Evolutionary conservation across 805 yeast genomes (phyloP).

Genomic region (Blastobotrys muscicola): DNA sequence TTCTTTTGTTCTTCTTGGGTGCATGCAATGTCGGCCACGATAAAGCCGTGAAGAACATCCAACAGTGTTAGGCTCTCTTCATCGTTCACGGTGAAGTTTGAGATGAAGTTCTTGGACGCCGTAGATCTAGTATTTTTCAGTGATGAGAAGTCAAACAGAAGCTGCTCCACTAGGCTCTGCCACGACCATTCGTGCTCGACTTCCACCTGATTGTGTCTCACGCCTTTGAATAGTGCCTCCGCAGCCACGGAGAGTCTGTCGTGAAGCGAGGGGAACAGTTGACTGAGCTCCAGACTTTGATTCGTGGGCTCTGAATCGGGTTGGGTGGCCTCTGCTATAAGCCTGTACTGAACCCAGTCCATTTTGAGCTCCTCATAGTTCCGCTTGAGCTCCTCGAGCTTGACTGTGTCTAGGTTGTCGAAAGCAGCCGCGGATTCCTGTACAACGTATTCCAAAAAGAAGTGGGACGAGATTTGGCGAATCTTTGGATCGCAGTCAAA

Average conservation of each 20-base stretch:
- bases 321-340: too few species aligned
- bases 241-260: constrained; percentile 10
- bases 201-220: constrained; percentile 2
- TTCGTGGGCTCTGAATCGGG: too few species aligned
- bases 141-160: constrained; percentile 30
- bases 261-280: constrained; percentile 10
- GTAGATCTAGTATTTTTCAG: constrained; percentile 1
- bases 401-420: too few species aligned
- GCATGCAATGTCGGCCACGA: constrained; percentile 23
- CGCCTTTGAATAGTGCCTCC: constrained; percentile 6
- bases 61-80: constrained; percentile 8
- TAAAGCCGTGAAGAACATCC: constrained; percentile 22
- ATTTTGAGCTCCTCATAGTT: too few species aligned
- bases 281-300: background rate
- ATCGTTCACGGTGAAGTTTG: constrained; percentile 3
- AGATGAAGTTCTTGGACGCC: constrained; percentile 1
- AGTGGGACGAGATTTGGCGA: constrained; percentile 9
- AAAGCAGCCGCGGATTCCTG: too few species aligned
- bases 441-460: too few species aligned
- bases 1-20: constrained; percentile 4
- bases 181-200: constrained; percentile 20
- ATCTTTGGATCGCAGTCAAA: constrained; percentile 28
- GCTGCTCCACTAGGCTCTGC: constrained; percentile 33
- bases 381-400: too few species aligned
- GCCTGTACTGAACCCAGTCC: too few species aligned